phyloP scores from a whole-genome alignment of 225 moss, liverwort and hornwort genomes.

The Thuidium tamariscinum region DNA sequence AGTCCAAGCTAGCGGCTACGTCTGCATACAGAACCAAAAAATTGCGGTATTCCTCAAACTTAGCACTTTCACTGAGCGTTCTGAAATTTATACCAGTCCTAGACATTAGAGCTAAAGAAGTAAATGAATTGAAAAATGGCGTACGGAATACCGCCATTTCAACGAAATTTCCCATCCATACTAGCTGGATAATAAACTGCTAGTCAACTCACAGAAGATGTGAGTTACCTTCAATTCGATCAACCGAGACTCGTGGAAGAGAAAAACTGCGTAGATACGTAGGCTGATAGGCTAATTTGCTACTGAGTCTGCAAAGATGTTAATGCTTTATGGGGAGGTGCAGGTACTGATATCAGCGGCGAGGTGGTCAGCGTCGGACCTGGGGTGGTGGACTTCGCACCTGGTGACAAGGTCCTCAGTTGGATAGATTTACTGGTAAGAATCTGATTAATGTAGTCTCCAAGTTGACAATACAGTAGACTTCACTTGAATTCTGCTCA shows the following conservation, averaged over 20 bases:
- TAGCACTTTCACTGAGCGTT: too few relatives aligned
- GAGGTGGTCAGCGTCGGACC: constrained; percentile 66
- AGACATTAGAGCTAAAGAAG: too few relatives aligned
- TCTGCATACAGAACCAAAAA: too few relatives aligned
- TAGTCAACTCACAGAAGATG: neutral
- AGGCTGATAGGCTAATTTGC: neutral
- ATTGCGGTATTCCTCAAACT: too few relatives aligned
- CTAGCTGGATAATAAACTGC: neutral
- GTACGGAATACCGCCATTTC: too few relatives aligned
- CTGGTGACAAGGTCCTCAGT: constrained; percentile 62
- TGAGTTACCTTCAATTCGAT: neutral
- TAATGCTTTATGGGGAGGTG: neutral
- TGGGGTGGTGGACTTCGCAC: constrained; percentile 39
- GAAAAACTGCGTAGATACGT: neutral
- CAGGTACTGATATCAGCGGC: constrained; percentile 75
- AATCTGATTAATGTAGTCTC: neutral
- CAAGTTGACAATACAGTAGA: neutral
- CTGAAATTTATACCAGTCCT: too few relatives aligned
- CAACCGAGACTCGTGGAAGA: neutral
- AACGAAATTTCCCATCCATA: too few relatives aligned
- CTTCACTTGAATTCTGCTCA: neutral
- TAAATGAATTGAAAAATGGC: too few relatives aligned
- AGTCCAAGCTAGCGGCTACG: too few relatives aligned
- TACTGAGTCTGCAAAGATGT: neutral
- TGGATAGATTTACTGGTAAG: constrained; percentile 49